These are phyloP conservation scores for Citrus australasica DNA, from an alignment of 345 rosid species.

Conservation along the genomic window DNA sequence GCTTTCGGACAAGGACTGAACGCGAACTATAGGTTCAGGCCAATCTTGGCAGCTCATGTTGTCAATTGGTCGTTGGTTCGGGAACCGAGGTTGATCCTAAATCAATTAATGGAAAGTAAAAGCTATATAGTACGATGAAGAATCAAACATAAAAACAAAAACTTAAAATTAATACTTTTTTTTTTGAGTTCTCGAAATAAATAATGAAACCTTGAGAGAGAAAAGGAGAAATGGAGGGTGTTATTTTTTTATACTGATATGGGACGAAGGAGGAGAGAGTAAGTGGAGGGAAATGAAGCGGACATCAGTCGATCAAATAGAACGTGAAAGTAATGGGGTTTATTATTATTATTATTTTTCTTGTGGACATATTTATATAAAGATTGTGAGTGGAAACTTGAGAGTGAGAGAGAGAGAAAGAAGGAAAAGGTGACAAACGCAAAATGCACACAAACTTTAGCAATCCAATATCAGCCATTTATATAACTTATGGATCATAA, in stretches of 20 bases:
- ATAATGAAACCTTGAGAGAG: neutral
- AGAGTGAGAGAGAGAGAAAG: neutral
- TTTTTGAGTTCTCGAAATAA: neutral
- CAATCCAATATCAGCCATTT: neutral
- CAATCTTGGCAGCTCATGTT: constrained; percentile 63
- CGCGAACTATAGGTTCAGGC: constrained; percentile 96
- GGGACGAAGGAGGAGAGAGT: neutral
- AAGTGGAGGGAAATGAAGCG: constrained; percentile 11
- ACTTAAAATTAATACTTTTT: neutral
- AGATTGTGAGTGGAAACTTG: neutral
- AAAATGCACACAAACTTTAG: neutral
- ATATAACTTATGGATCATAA: constrained; percentile 5
- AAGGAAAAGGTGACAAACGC: neutral
- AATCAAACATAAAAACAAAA: neutral
- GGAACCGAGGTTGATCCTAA: constrained; percentile 10
- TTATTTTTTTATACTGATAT: constrained; percentile 23
- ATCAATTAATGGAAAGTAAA: neutral
- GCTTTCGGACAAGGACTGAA: constrained; percentile 75
- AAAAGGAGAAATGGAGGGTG: neutral
- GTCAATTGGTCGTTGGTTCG: neutral
- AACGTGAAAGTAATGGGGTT: constrained; percentile 38
- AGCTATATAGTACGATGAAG: neutral
- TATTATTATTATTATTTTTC: neutral
- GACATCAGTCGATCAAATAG: neutral
- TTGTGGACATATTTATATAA: too few species aligned